Evolutionary conservation across 805 yeast species (phyloP).

Genomic region (Yamadazyma takamatsuzukensis): DNA sequence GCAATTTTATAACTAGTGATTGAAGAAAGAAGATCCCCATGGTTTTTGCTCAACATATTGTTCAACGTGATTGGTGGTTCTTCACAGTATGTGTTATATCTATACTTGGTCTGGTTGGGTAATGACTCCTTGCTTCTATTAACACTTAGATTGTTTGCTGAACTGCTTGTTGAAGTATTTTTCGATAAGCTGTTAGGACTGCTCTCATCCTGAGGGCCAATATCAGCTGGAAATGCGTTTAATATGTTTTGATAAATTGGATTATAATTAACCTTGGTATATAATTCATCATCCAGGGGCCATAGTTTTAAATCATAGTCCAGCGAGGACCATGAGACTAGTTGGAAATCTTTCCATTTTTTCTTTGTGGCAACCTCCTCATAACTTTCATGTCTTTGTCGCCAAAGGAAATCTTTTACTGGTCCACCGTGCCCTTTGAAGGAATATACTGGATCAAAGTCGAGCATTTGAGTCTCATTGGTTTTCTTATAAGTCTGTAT

Average conservation of each 20-base stretch:
- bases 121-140: too few species aligned
- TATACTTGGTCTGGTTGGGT: slow-evolving; percentile 12
- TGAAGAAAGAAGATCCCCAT: slow-evolving; percentile 35
- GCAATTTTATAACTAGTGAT: slow-evolving; percentile 31
- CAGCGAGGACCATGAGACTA: slow-evolving; percentile 86
- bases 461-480: slow-evolving; percentile 23
- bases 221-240: slow-evolving; percentile 12
- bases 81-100: slow-evolving; percentile 30
- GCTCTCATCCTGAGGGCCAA: slow-evolving; percentile 9
- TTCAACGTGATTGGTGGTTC: slow-evolving; percentile 36
- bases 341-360: slow-evolving; percentile 80
- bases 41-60: slow-evolving; percentile 27
- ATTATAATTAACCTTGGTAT: slow-evolving; percentile 33
- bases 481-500: slow-evolving; percentile 23
- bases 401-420: slow-evolving; percentile 85
- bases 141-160: too few species aligned
- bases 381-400: slow-evolving; percentile 44
- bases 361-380: slow-evolving; percentile 45
- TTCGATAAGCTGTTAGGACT: too few species aligned
- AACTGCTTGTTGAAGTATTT: too few species aligned
- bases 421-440: slow-evolving; percentile 84
- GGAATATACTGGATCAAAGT: slow-evolving; percentile 45
- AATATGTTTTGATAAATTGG: slow-evolving; percentile 29
- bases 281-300: slow-evolving; percentile 50
- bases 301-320: slow-evolving; percentile 83